These are phyloP conservation scores for Mrakia hoshinonis DNA, from an alignment of 768 basidiomycete genomes.

Conservation along the genomic window DNA sequence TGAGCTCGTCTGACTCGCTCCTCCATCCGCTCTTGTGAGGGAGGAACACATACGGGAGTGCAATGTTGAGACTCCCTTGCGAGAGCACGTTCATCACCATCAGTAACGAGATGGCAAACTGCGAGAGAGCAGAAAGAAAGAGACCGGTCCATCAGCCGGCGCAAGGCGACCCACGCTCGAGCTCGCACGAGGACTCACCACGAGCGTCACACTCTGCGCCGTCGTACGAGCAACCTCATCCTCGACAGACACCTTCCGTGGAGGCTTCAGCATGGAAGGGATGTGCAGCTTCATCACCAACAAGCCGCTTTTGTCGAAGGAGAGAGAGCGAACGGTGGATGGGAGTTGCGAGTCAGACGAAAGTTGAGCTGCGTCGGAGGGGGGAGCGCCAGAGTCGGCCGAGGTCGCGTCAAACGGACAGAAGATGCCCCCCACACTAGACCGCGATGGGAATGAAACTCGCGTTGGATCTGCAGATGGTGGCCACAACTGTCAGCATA, in stretches of 20 bases:
- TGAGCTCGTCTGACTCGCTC: neutral
- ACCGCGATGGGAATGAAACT: too few species aligned
- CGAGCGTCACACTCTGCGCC: neutral
- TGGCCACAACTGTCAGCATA: too few species aligned
- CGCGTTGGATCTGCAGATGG: too few species aligned
- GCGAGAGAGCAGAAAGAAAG: neutral
- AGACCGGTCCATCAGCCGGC: neutral
- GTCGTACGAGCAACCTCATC: neutral
- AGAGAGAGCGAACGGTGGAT: too few species aligned
- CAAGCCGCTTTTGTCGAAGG: too few species aligned
- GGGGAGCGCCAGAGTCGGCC: too few species aligned
- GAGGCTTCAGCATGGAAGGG: neutral
- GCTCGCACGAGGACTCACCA: neutral
- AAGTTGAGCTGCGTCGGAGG: too few species aligned
- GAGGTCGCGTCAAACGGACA: too few species aligned
- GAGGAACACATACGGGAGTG: neutral
- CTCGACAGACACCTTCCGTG: neutral
- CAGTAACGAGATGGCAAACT: neutral
- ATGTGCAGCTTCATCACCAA: neutral
- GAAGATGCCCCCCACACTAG: too few species aligned
- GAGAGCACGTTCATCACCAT: neutral
- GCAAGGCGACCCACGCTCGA: neutral
- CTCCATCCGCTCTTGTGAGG: neutral
- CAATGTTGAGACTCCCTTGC: neutral
- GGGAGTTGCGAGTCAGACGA: too few species aligned